Evolutionary conservation across 1,139 yeast genomes (phyloP), one percentile per base, ranked within the genome.

Genomic region (Taphrina populina): DNA sequence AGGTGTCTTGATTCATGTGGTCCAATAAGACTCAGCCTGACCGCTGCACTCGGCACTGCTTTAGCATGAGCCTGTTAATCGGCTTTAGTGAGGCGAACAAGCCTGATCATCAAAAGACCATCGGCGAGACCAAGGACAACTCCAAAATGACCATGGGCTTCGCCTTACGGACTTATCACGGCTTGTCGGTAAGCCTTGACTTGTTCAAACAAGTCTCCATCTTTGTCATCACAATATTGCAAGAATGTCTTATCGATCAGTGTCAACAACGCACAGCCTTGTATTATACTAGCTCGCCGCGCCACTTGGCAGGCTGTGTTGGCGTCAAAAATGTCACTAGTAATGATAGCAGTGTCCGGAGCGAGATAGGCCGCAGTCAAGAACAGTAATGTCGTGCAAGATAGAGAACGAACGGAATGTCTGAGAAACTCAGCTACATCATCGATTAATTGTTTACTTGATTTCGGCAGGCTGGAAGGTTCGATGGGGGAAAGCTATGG

Each of bases 11-110:
- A 40, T 17, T 45, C 49, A 45, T 52, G 52, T 19, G 59, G 56
- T 4, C 57, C 56, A 26, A 57, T 44, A n/a, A 45, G 41, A 33
- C 52, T 47, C 35, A 57, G 27, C n/a, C 59, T 44, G 11, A 57
- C 59, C 17, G 59, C 59, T 3, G 59, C 59, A 8, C 54, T 44
- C 21, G 45, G 23, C 8, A 57, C 54, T 5, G 57, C 52, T n/a
- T 57, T 57, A 30, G 45, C 45, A 10, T 57, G 59, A 6, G 52
- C 32, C n/a, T 41, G 52, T 10, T 45, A 29, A 23, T 44, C 45
- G 19, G 43, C 21, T 27, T 52, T 40, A 21, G 30, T 23, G 5
- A 37, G 44, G n/a, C 53, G 20, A 26, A 52, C 52, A 6, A 52
- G 35, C 13, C 29, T 21, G 15, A 57, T 44, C 24, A 40, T 41